Conservation (phyloP, 1,139 yeast species). For the Yamadazyma friedrichii region DNA sequence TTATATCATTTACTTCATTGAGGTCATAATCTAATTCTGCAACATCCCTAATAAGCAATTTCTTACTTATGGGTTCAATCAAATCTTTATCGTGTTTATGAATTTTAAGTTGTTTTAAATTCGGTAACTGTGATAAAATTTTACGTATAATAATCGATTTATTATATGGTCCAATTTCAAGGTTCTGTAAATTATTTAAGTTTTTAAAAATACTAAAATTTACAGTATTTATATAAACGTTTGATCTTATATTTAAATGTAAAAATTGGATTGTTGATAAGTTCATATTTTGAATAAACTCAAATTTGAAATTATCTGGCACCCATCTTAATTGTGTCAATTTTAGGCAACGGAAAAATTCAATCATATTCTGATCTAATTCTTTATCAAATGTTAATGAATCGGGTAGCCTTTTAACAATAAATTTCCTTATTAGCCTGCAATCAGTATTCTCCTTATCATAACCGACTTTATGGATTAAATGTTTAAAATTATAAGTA, state of each 20-base stretch:
- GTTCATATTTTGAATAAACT: slow-evolving; percentile 22
- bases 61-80: slow-evolving; percentile 16
- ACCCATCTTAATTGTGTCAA: slow-evolving; percentile 34
- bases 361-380: slow-evolving; percentile 16
- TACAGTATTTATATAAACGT: slow-evolving; percentile 18
- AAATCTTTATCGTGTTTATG: slow-evolving; percentile 20
- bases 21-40: slow-evolving; percentile 7
- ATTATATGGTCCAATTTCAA: slow-evolving; percentile 31
- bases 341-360: slow-evolving; percentile 20
- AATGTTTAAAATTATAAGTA: slow-evolving; percentile 32
- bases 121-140: neutral
- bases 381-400: slow-evolving; percentile 32
- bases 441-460: slow-evolving; percentile 11
- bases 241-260: slow-evolving; percentile 25
- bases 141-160: slow-evolving; percentile 21
- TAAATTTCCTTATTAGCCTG: slow-evolving; percentile 16
- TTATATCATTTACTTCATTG: slow-evolving; percentile 8
- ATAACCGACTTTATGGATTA: slow-evolving; percentile 14
- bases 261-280: slow-evolving; percentile 19
- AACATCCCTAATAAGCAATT: slow-evolving; percentile 4
- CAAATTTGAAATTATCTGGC: slow-evolving; percentile 31
- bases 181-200: slow-evolving; percentile 24
- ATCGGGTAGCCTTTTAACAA: slow-evolving; percentile 33
- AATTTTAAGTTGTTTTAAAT: slow-evolving; percentile 20
- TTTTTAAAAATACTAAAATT: slow-evolving; percentile 10